Evolutionary conservation across 2,329 filamentous ascomycete species (phyloP).

Genomic region (Talaromyces marneffei): DNA sequence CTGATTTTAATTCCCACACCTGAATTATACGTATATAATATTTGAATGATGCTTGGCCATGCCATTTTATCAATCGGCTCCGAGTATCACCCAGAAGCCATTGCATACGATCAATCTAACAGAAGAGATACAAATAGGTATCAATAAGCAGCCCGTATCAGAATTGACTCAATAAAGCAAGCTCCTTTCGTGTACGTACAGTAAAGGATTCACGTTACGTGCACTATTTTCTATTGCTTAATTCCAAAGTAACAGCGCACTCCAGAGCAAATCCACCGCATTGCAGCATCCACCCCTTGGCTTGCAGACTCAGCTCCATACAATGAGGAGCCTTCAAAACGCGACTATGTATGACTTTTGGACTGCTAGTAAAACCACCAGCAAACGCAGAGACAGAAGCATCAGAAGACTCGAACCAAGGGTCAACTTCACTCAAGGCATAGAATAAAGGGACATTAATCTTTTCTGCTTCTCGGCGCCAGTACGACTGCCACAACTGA

Average conservation of each 20-base stretch:
- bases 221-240: neutral
- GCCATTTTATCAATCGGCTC: too few relatives aligned
- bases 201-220: neutral
- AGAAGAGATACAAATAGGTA: too few relatives aligned
- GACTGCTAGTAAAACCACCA: neutral
- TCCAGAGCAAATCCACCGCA: neutral
- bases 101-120: too few relatives aligned
- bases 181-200: too few relatives aligned
- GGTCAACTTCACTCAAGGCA: neutral
- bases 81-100: too few relatives aligned
- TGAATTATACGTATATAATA: too few relatives aligned
- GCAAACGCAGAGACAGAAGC: neutral
- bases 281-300: neutral
- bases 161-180: too few relatives aligned
- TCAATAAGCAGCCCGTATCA: too few relatives aligned
- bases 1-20: neutral
- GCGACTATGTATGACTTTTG: neutral
- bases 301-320: neutral
- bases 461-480: neutral
- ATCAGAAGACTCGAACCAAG: neutral
- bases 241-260: neutral
- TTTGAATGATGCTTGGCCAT: too few relatives aligned
- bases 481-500: neutral
- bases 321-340: neutral
- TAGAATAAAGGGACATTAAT: neutral